Evolutionary conservation across 495 filamentous ascomycete genomes (phyloP), one percentile per base, ranked within the genome.

Genomic region (Penicillium taxi): DNA sequence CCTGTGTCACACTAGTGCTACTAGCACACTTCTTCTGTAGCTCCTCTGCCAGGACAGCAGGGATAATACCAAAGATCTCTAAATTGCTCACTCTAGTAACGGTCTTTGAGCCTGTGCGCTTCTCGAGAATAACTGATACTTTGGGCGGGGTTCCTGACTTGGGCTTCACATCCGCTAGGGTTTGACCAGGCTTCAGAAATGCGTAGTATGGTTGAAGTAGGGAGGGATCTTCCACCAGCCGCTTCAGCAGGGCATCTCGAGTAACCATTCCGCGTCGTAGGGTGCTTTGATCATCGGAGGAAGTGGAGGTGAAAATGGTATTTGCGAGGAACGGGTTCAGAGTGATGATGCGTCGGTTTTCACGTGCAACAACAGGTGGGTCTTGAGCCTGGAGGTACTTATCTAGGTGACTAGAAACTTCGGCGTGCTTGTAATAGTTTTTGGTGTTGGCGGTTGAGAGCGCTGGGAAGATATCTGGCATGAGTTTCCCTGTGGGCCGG

Each of bases 11-110:
- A 38, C 77, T 82, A 9, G 81, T 81, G 30, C 74, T 79, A 22
- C 81, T 75, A 2, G 82, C 81, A 55, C 81, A 86, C 26, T 73
- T 73, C 58, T 79, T 84, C 53, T 81, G 69, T 37, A 86, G 54
- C 50, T 85, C 81, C 39, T 83, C 82, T 0, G 80, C 80, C 37
- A 85, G 52, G 2, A 70, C 45, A 23, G 61, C 69, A 0, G 82
- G 77, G 4, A 73, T 69, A 27, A 86, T 72, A 9, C 71, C 69
- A 41, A 80, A 84, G 1, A 70, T 52, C 41, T 86, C 81, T 13
- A 86, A 44, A 4, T 75, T 77, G 11, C 61, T 69, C 1, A 84
- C 60, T 42, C 74, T 79, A 2, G 81, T 85, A 5, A 81, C 72
- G 2, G 72, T 78, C 58, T 85, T 86, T 20, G 74, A 78, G 9